phyloP scores from a whole-genome alignment of 495 filamentous ascomycete species.

The Penicillium samsonianum region DNA sequence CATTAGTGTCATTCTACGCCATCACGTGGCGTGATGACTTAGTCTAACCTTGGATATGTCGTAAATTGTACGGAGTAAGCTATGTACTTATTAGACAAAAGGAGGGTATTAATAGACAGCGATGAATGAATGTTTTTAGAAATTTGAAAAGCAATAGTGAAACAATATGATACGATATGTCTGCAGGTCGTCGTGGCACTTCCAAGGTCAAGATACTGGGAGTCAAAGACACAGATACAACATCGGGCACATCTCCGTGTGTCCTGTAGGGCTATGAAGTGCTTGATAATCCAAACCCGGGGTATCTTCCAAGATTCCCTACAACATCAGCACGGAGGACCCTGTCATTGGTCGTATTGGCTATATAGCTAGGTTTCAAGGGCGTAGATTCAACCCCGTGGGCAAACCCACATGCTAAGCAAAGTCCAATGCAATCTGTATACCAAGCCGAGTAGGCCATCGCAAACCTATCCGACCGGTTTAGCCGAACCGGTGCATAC shows the following conservation, averaged over 20 bases:
- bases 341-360: background rate
- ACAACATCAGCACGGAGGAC: background rate
- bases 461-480: conserved; percentile 10
- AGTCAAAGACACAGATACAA: conserved; percentile 11
- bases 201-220: background rate
- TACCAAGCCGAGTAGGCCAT: conserved; percentile 1
- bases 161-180: background rate
- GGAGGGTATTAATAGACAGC: background rate
- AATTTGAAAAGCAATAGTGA: background rate
- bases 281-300: conserved; percentile 19
- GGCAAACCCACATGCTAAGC: conserved; percentile 4
- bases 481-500: conserved; percentile 17
- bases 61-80: no score
- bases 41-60: background rate
- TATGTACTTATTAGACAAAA: no score
- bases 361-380: background rate
- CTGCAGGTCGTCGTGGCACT: background rate
- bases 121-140: background rate
- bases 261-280: background rate
- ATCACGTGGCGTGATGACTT: conserved; percentile 8
- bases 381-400: conserved; percentile 15
- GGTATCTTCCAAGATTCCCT: conserved; percentile 6
- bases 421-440: conserved; percentile 1
- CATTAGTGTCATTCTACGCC: conserved; percentile 1
- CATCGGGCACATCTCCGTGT: conserved; percentile 18